Evolutionary conservation across 1,284 basidiomycete species (phyloP), one percentile per base, ranked within the genome.

Genomic region (Cutaneotrichosporon sp.): DNA sequence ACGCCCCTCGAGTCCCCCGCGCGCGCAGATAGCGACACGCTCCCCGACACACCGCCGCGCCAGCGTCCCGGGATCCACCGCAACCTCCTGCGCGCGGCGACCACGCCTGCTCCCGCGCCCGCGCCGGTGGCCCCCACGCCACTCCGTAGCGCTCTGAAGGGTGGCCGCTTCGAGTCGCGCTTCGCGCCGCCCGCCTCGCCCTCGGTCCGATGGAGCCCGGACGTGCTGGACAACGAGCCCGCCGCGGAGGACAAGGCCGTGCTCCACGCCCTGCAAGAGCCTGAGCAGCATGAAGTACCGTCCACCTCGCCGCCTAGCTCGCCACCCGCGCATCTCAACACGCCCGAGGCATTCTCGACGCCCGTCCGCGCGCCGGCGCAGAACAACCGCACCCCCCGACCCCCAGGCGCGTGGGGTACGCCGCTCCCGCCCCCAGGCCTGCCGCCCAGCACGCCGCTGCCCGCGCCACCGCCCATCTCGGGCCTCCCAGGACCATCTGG

Each of bases 381-480:
- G 27, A 42, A 11, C 3, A 58, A 25, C 13, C 58, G 38, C 38
- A 59, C 58, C n/a, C 50, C 53, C 9, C 63, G 62, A 10, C 55
- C 50, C 8, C 49, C 51, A 9, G 52, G 45, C 29, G 58, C 52
- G 18, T 54, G 42, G 51, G 25, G 31, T 14, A 42, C 56, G n/a
- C 43, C 55, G 20, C 36, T 43, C 9, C 38, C 36, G 1, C 42
- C 50, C 14, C 51, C 33, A 2, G 34, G 51, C 14, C 22, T 53
- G 34, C 51, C 51, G 3, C 51, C 51, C 1, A 34, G 14, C 22
- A 53, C 51, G 4, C 51, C 51, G 13, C 22, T 53, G 13, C 51
- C 51, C 11, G 33, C 51, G 7, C 33, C n/a, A n/a, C n/a, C 51
- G 20, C 51, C 50, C 9, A 8, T 33, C 9, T 20, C 31, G 5